These are phyloP conservation scores for Avena atlantica DNA, from an alignment of 176 grass and related monocot species.

Conservation along the genomic window DNA sequence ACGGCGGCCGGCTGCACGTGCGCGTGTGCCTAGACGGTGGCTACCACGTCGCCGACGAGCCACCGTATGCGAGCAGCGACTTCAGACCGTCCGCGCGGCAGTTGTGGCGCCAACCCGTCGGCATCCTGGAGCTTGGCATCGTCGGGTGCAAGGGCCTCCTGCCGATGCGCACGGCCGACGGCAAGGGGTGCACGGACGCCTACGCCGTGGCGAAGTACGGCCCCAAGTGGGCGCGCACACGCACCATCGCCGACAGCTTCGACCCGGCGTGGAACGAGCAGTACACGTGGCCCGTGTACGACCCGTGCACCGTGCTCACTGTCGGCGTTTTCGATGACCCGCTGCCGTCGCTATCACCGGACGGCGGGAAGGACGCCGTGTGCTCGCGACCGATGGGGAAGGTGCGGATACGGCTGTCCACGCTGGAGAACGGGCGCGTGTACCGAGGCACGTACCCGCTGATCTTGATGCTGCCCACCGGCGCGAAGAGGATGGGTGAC, in stretches of 20 bases:
- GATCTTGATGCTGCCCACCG: constrained; percentile 71
- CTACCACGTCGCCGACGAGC: constrained; percentile 89
- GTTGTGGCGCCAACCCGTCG: constrained; percentile 73
- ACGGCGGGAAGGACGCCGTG: constrained; percentile 38
- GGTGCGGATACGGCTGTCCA: constrained; percentile 82
- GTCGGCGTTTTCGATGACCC: constrained; percentile 88
- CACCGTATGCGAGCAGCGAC: constrained; percentile 63
- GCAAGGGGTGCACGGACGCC: constrained; percentile 81
- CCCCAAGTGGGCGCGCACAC: constrained; percentile 90
- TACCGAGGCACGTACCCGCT: constrained; percentile 84
- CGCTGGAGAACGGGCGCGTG: constrained; percentile 62
- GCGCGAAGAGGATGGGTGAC: constrained; percentile 87
- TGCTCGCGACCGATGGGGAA: constrained; percentile 76
- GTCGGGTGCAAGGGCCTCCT: constrained; percentile 80
- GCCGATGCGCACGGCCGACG: constrained; percentile 73
- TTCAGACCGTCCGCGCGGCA: constrained; percentile 88
- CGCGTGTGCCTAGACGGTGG: constrained; percentile 89
- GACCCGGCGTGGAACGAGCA: constrained; percentile 97
- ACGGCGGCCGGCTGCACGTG: constrained; percentile 73
- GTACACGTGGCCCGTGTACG: constrained; percentile 95
- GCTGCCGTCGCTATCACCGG: constrained; percentile 4
- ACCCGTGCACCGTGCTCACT: constrained; percentile 89
- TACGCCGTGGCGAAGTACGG: constrained; percentile 93
- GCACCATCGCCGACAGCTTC: constrained; percentile 81
- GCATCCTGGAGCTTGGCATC: constrained; percentile 79